phyloP scores from a whole-genome alignment of 1,139 yeast genomes.

The Blastobotrys illinoisensis region DNA sequence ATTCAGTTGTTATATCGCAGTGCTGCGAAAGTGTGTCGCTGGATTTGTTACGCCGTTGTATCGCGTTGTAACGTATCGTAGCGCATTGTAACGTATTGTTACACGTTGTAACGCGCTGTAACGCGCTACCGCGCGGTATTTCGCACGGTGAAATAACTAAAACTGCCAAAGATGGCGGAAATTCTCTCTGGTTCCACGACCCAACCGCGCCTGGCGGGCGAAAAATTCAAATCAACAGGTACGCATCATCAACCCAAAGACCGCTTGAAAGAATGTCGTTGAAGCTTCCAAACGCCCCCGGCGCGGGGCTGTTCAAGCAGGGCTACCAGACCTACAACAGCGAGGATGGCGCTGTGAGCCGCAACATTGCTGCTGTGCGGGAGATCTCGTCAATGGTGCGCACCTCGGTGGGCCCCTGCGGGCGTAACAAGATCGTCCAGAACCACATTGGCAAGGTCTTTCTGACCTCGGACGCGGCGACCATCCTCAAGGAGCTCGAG shows the following conservation, averaged over 20 bases:
- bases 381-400: conserved; percentile 88
- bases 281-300: conserved; percentile 89
- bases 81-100: too few relatives aligned
- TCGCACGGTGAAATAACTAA: background rate
- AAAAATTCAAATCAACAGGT: background rate
- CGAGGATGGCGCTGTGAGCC: conserved; percentile 89
- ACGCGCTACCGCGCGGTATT: too few relatives aligned
- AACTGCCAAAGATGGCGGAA: background rate
- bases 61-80: too few relatives aligned
- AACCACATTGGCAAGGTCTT: conserved; percentile 78
- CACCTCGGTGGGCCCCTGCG: conserved; percentile 96
- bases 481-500: conserved; percentile 88
- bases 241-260: background rate
- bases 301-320: conserved; percentile 88
- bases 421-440: conserved; percentile 91
- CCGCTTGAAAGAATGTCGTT: conserved; percentile 55
- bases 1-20: too few relatives aligned
- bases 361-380: conserved; percentile 90
- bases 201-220: background rate
- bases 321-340: conserved; percentile 88
- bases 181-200: background rate
- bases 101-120: too few relatives aligned
- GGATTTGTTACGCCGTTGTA: too few relatives aligned
- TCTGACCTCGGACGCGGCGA: conserved; percentile 94
- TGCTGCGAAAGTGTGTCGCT: too few relatives aligned